Conservation (phyloP, 129 eudicot species). For the Kitagawia praeruptora region DNA sequence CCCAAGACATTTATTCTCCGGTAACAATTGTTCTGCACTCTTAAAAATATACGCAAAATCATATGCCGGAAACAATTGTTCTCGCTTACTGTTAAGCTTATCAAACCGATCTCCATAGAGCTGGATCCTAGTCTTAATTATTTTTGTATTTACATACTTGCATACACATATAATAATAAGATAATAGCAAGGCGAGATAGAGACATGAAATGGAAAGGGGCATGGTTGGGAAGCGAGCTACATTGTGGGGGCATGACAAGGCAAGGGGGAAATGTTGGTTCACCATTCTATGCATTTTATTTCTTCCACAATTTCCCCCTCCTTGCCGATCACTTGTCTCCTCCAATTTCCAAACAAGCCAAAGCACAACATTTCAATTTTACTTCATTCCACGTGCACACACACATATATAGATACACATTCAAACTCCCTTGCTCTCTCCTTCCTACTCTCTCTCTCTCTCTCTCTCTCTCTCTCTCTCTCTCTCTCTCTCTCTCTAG, state of each 20-base stretch:
- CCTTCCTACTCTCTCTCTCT: constrained; percentile 3
- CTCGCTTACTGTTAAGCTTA: neutral
- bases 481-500: constrained; percentile 1
- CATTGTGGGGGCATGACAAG: constrained; percentile 16
- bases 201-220: constrained; percentile 20
- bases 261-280: constrained; percentile 24
- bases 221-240: constrained; percentile 23
- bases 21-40: neutral
- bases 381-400: constrained; percentile 36
- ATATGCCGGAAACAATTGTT: too few relatives aligned
- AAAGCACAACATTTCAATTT: constrained; percentile 27
- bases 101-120: neutral
- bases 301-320: constrained; percentile 19
- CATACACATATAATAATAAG: neutral
- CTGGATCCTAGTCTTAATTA: neutral
- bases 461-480: constrained; percentile 3
- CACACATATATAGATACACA: constrained; percentile 14
- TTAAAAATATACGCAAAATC: too few relatives aligned
- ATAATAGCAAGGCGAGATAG: constrained; percentile 9
- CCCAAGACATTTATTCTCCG: neutral
- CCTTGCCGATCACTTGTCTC: constrained; percentile 53
- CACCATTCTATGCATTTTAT: constrained; percentile 45
- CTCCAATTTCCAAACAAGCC: constrained; percentile 49
- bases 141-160: neutral
- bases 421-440: constrained; percentile 13